phyloP scores from a whole-genome alignment of 2,329 filamentous ascomycete species.

The Pyrenophora graminea region DNA sequence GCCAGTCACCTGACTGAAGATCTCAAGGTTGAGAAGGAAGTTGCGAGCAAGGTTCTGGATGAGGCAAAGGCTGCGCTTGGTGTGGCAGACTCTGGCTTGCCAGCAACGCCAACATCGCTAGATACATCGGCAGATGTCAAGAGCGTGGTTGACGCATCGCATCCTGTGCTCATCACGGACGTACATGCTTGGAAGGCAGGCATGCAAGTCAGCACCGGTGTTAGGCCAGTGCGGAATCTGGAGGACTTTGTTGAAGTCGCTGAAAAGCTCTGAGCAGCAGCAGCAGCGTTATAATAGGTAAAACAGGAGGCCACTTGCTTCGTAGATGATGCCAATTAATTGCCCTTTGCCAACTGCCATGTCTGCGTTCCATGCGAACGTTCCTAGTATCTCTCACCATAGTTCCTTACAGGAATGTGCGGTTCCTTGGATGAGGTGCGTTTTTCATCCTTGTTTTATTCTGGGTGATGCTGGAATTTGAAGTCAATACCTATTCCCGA shows the following conservation, averaged over 20 bases:
- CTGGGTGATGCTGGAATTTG: no score
- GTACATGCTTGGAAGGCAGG: slow-evolving; percentile 79
- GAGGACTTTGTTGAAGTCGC: slow-evolving; percentile 77
- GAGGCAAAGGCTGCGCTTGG: slow-evolving; percentile 56
- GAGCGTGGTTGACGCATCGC: slow-evolving; percentile 29
- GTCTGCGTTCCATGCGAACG: no score
- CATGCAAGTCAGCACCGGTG: slow-evolving; percentile 72
- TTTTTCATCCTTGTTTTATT: not conserved
- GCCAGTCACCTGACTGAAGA: slow-evolving; percentile 52
- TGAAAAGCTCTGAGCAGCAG: slow-evolving; percentile 23
- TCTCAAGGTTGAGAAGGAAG: slow-evolving; percentile 54
- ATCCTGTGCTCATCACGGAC: slow-evolving; percentile 70
- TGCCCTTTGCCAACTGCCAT: no score
- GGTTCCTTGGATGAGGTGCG: no score
- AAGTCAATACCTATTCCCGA: not conserved
- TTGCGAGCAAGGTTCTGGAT: slow-evolving; percentile 54
- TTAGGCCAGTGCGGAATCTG: slow-evolving; percentile 73
- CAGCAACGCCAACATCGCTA: slow-evolving; percentile 50
- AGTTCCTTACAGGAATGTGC: no score
- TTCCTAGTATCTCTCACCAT: no score
- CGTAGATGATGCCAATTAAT: no score
- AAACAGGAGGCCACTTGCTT: no score
- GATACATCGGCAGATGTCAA: slow-evolving; percentile 28
- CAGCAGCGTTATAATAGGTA: no score
- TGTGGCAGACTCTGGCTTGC: slow-evolving; percentile 34